Evolutionary conservation across 1,284 basidiomycete genomes (phyloP), one percentile per base, ranked within the genome.

Genomic region (Thecaphora frezii): DNA sequence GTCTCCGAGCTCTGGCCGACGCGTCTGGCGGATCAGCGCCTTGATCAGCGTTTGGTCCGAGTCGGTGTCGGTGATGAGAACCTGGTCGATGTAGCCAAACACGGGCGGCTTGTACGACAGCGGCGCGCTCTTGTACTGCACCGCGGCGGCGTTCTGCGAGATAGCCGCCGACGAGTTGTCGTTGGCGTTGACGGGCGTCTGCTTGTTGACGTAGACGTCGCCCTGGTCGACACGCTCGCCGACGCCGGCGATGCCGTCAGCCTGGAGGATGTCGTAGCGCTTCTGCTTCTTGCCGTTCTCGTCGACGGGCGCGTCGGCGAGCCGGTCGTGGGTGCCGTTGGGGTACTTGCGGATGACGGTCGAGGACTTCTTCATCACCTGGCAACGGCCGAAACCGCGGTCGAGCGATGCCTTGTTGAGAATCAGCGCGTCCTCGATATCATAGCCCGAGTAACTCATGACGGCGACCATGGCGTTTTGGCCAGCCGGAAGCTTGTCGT

Each of bases 371-470:
- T 94, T 88, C 78, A 98, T 84, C 8, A 98, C 96, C 81, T 99
- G 96, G 81, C 93, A 97, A 51, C 96, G 84, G 37, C 94, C 96
- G 74, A 97, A 99, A 2, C 96, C 96, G 56, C 96, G 88, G 82
- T 99, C 96, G 51, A 97, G 83, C 75, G 77, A 77, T 5, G 71
- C 74, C 52, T 89, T 92, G 81, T 99, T 99, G 55, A 97, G 82
- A 74, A 99, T 96, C 53, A 99, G 83, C 1, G 96, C 96, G 81
- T 99, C 96, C 81, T 99, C 96, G 63, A 98, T 98, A 84, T 99
- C 96, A 80, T 99, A 99, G 25, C 96, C 96, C 2, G 93, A 97
- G 82, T 90, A 99, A 76, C 90, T 93, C 96, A 98, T 98, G 66
- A 99, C 93, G 2, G 94, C 97, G 39, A 99, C 91, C 0, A 89